Percentiles rank a stretch among this genome's conserved stretches.
Conservation (phyloP, 2,329 filamentous ascomycete genomes). For the Alternaria postmessia region DNA sequence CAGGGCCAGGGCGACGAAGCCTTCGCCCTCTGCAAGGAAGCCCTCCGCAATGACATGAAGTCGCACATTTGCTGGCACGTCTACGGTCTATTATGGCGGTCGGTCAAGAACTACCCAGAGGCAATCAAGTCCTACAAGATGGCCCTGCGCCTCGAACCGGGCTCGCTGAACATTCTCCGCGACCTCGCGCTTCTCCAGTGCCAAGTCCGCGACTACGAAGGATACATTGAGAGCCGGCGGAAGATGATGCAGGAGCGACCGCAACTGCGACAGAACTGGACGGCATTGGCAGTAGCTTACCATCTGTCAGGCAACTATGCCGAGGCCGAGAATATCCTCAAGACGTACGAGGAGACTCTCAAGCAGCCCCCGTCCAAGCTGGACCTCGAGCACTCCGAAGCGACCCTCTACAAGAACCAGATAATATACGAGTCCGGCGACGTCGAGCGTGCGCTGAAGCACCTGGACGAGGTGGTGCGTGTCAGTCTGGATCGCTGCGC, state of each 20-base stretch:
- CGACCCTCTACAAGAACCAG: conserved; percentile 91
- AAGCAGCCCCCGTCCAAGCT: conserved; percentile 78
- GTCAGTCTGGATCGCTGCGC: conserved; percentile 82
- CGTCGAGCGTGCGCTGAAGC: conserved; percentile 80
- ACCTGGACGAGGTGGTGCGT: conserved; percentile 80
- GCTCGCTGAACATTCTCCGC: conserved; percentile 90
- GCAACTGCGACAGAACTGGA: conserved; percentile 91
- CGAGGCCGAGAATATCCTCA: conserved; percentile 89
- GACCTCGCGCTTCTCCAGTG: conserved; percentile 93
- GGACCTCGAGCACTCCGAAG: conserved; percentile 93
- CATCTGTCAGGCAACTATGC: conserved; percentile 86
- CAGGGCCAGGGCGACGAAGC: conserved; percentile 93
- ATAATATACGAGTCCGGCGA: conserved; percentile 93
- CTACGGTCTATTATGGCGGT: conserved; percentile 91
- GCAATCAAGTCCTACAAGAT: conserved; percentile 99
- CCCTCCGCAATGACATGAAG: conserved; percentile 96
- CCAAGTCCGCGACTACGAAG: conserved; percentile 94
- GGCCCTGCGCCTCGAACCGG: conserved; percentile 90
- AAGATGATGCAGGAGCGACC: conserved; percentile 88
- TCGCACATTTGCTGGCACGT: conserved; percentile 99
- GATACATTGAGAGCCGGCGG: conserved; percentile 88
- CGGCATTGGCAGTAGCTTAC: conserved; percentile 91
- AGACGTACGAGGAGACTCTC: conserved; percentile 90
- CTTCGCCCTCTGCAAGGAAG: conserved; percentile 89
- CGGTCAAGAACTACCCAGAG: conserved; percentile 97